Base-by-base conservation (phyloP, 495 filamentous ascomycete genomes). In the Aspergillus funiculosus region DNA sequence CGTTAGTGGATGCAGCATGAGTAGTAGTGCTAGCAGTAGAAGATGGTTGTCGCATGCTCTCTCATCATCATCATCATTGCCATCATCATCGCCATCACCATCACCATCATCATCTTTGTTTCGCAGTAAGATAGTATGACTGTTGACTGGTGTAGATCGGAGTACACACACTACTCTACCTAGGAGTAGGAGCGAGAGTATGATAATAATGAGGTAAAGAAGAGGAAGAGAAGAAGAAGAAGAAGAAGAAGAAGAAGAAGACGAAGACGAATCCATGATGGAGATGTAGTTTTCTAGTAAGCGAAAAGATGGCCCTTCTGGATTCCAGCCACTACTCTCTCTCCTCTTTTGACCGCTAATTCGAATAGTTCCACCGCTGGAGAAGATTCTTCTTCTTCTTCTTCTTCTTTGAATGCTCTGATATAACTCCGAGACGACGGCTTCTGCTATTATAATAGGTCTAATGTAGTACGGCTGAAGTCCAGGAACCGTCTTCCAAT, bases 341-440 rank as follows among this genome's bases (percentile, higher is more conserved):
- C 24, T 25, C 6, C 20, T 9, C 20, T 32, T 46, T 42, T 46
- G 43, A 46, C 43, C 34, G 43, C 43, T 38, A 13, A 17, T 46
- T 31, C 13, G 19, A 27, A 28, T 15, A 14, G 18, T 39, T 37
- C 36, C 17, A 24, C 11, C 27, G 27, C 19, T 11, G 5, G 14
- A 5, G 11, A 22, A 4, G 35, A n/a, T 38, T 18, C 32, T 15
- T 39, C 5, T 15, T 21, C 9, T 20, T 43, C n/a, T n/a, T n/a
- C n/a, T n/a, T n/a, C n/a, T n/a, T n/a, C n/a, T n/a, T n/a, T n/a
- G n/a, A n/a, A n/a, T n/a, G n/a, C n/a, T n/a, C n/a, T n/a, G n/a
- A n/a, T n/a, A n/a, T n/a, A n/a, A n/a, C n/a, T n/a, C n/a, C n/a
- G n/a, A n/a, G n/a, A n/a, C n/a, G n/a, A n/a, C n/a, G n/a, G n/a